Conservation (phyloP, 257 asterid genomes). For the Ilex aquifolium region DNA sequence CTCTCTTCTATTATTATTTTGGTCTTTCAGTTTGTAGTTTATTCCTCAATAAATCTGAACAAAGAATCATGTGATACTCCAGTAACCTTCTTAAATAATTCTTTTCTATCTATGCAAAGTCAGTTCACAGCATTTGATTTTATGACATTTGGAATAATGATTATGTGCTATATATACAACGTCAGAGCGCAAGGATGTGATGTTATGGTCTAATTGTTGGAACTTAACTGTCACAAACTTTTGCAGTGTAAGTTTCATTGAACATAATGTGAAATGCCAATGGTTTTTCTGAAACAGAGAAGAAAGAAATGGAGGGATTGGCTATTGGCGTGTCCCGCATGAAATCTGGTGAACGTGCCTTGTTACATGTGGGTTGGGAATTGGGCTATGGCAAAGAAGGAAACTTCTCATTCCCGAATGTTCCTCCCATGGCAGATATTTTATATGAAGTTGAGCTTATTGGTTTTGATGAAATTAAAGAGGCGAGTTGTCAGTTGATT, state of each 20-base stretch:
- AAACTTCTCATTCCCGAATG: conserved; percentile 95
- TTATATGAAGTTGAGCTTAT: conserved; percentile 87
- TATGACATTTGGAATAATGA: no score
- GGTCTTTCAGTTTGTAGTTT: no score
- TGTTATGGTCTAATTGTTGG: no score
- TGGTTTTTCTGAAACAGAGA: conserved; percentile 55
- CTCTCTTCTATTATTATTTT: no score
- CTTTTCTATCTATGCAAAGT: no score
- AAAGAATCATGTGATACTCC: no score
- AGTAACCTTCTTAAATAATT: no score
- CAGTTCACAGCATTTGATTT: no score
- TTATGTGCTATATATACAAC: no score
- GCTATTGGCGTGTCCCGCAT: conserved; percentile 80
- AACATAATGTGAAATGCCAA: conserved; percentile 9
- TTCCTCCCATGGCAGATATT: conserved; percentile 83
- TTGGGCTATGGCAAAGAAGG: conserved; percentile 96
- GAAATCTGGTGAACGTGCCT: conserved; percentile 86
- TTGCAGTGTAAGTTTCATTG: conserved; percentile 3
- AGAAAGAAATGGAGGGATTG: conserved; percentile 80
- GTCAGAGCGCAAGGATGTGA: no score
- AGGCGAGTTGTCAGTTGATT: conserved; percentile 38
- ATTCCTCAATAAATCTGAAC: no score
- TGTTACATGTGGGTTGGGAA: conserved; percentile 81
- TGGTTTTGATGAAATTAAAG: conserved; percentile 94
- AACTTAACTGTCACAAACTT: no score